Evolutionary conservation across 2,329 filamentous ascomycete species (phyloP), one percentile per base, ranked within the genome.

Genomic region (Geosmithia putterillii): DNA sequence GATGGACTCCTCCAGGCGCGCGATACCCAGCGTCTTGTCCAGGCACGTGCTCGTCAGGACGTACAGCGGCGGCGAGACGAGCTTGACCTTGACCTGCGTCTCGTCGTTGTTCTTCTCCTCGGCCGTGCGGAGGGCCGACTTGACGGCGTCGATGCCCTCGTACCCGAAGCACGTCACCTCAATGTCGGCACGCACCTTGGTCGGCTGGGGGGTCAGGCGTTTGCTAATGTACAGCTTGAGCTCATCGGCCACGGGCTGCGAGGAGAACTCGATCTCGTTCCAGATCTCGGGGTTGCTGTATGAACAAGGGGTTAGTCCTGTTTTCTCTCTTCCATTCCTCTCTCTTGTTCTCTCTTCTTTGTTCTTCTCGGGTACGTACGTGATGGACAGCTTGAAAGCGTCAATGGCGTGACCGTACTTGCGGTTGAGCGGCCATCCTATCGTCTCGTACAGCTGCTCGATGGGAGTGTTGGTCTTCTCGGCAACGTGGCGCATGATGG

Each of bases 371-470:
- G 9, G 18, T 25, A 66, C 79, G 56, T 71, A 88, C 84, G 92
- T 96, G 71, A 98, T 98, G 52, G 88, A 94, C 48, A 96, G 82
- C 75, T 96, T 98, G 76, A 98, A 98, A 10, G 94, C 92, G 62
- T 98, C 92, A 52, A 96, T 86, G 12, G 90, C 81, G 66, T 96
- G 90, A 42, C 92, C 92, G 61, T 87, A 98, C 71, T 90, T 94
- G 73, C 88, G 89, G 79, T 95, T 94, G 57, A 98, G 70, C 42
- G 94, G 92, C 94, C 94, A 98, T 51, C 81, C 87, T 61, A 98
- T 95, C 53, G 74, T 81, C 73, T 95, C 83, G 68, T 98, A 98
- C 45, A 98, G 77, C 42, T 81, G 76, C 73, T 96, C 87, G 58
- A 98, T 94, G n/a, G 90, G 89, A 23, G 81, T 85, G 60, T 85